phyloP scores from a whole-genome alignment of 208 protist species.

The Acanthamoeba quina region DNA sequence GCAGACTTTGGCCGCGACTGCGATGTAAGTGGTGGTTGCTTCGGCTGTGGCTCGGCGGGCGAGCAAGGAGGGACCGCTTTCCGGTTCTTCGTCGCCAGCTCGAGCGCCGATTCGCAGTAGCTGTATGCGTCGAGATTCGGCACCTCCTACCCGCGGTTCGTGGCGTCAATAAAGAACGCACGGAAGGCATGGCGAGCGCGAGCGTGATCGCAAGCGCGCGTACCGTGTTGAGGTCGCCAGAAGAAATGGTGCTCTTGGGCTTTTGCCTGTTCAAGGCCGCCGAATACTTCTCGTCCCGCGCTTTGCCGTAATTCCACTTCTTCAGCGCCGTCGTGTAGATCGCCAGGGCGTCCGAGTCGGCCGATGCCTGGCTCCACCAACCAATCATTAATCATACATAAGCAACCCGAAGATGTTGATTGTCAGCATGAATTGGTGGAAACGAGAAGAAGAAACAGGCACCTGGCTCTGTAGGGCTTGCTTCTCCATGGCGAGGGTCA shows the following conservation, averaged over 20 bases:
- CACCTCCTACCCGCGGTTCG: neutral
- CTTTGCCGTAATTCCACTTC: neutral
- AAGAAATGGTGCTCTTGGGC: neutral
- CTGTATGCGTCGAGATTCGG: neutral
- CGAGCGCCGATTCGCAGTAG: neutral
- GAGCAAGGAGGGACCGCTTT: neutral
- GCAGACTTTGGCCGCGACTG: no score
- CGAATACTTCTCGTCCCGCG: neutral
- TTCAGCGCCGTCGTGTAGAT: neutral
- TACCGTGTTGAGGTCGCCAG: neutral
- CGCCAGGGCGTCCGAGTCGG: neutral
- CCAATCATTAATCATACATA: neutral
- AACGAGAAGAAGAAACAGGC: no score
- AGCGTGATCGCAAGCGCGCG: neutral
- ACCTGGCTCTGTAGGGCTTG: constrained; percentile 29
- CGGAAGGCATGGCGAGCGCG: no score
- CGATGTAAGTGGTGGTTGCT: neutral
- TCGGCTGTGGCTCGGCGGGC: neutral
- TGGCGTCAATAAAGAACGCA: neutral
- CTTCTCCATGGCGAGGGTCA: constrained; percentile 15
- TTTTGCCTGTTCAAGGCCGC: neutral
- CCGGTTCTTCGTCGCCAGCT: neutral
- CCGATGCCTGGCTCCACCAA: neutral
- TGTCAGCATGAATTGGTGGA: neutral
- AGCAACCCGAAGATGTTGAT: neutral